Evolutionary conservation across 176 grass and related monocot species (phyloP), one percentile per base, ranked within the genome.

Genomic region (Metroxylon sagu): DNA sequence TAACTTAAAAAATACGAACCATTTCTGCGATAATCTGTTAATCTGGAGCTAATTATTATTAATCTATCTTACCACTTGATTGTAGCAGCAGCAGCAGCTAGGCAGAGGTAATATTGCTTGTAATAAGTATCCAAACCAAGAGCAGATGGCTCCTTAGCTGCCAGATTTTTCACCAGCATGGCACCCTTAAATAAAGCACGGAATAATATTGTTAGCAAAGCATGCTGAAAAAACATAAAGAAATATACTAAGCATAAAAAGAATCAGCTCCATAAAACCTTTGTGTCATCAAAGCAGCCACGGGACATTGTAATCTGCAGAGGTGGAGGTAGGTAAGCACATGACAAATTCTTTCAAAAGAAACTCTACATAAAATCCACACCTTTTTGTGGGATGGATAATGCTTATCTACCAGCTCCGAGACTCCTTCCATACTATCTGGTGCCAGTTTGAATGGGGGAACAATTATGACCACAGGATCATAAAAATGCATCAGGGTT

Each of bases 21-120:
- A 43, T 43, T 7, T 43, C 35, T 12, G 12, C 10, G 0, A 43
- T 43, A 43, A 43, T 43, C 2, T 43, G 35, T 43, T 43, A 43
- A 12, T 43, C 35, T 14, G 35, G 35, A 3, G 35, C 35, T 43
- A 43, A 43, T 14, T 12, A 43, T 43, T 43, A 14, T 12, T 43
- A 43, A 43, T 14, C 12, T 12, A 43, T 43, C 28, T 17, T 85
- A 96, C 83, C 92, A 96, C 69, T 82, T 96, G 64, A 96, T 79
- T 62, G 86, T 90, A 72, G 87, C 92, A 54, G 86, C 76, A 49
- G 71, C 83, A 54, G 86, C 77, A 59, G 92, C 92, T 69, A 96
- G 77, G 72, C 92, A 90, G 56, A 90, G 83, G 85, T 96, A 96
- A 61, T 96, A 96, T 66, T 90, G 87, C 68, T 96, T 96, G 70